Conservation (phyloP, 371 early-diverging fungal species). For the Apophysomyces elegans region DNA sequence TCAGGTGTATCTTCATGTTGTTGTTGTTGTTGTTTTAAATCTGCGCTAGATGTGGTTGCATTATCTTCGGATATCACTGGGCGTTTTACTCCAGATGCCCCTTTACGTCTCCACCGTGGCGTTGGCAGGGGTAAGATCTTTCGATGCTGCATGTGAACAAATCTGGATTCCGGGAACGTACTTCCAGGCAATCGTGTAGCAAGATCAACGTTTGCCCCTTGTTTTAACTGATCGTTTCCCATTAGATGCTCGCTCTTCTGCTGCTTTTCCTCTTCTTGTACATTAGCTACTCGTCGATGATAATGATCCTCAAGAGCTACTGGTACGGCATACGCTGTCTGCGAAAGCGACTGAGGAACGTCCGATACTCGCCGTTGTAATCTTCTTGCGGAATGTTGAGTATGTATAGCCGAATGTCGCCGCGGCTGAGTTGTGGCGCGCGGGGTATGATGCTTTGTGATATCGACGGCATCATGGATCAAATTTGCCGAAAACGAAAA, state of each 20-base stretch:
- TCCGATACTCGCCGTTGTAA: not conserved
- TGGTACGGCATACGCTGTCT: conserved; percentile 7
- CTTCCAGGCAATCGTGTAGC: conserved; percentile 1
- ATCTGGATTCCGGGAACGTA: conserved; percentile 10
- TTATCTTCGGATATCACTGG: not conserved
- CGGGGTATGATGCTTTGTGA: conserved; percentile 8
- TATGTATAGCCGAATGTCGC: conserved; percentile 2
- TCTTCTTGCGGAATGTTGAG: conserved; percentile 11
- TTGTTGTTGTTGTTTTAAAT: conserved; percentile 8
- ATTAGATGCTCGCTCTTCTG: not conserved
- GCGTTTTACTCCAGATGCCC: not conserved
- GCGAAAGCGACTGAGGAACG: conserved; percentile 3
- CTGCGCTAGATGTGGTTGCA: not conserved
- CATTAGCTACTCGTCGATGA: not conserved
- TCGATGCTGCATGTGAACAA: conserved; percentile 18
- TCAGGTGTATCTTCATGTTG: not conserved
- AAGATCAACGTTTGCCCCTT: not conserved
- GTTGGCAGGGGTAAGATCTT: conserved; percentile 25
- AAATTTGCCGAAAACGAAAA: conserved; percentile 8
- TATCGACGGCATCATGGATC: conserved; percentile 1
- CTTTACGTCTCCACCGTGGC: conserved; percentile 24
- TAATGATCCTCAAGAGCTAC: conserved; percentile 1
- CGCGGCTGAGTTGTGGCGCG: conserved; percentile 1
- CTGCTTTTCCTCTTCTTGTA: not conserved
- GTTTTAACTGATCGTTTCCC: not conserved